These are phyloP conservation scores for Crataegus laevigata DNA, from an alignment of 306 rosid genomes.

Conservation along the genomic window DNA sequence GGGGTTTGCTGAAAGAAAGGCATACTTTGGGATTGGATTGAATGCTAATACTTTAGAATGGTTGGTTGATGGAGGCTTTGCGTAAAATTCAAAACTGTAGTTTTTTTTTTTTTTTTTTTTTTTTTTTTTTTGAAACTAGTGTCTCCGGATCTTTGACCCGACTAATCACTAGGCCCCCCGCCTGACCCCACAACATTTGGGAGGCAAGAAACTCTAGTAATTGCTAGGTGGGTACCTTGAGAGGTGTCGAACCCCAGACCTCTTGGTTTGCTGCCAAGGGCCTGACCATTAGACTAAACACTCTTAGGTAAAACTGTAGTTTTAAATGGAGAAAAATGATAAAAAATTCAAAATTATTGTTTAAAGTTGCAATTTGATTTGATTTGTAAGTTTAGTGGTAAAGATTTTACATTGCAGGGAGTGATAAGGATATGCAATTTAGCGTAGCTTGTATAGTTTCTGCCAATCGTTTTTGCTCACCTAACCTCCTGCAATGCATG, in stretches of 20 bases:
- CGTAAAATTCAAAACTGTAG: neutral
- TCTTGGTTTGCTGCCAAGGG: too few relatives aligned
- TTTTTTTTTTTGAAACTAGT: too few relatives aligned
- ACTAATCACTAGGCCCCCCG: too few relatives aligned
- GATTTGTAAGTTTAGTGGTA: neutral
- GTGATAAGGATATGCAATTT: neutral
- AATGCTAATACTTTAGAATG: neutral
- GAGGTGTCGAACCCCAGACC: too few relatives aligned
- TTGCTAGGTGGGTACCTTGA: too few relatives aligned
- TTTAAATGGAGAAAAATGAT: neutral
- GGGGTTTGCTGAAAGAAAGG: neutral
- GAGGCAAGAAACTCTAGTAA: too few relatives aligned
- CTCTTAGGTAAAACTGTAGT: too few relatives aligned
- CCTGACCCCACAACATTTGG: too few relatives aligned
- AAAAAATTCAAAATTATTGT: neutral
- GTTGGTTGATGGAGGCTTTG: neutral
- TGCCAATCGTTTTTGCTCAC: neutral
- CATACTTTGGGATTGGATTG: neutral
- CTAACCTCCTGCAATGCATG: constrained; percentile 2
- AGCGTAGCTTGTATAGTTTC: neutral
- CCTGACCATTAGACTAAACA: too few relatives aligned
- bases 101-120: too few relatives aligned
- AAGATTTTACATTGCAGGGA: neutral
- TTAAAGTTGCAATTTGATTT: neutral
- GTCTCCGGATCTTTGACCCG: too few relatives aligned